A percentile compares a stretch with the other conserved stretches of the same genome.
Conservation (phyloP, 495 filamentous ascomycete species). For the Hypoxylon rickii region DNA sequence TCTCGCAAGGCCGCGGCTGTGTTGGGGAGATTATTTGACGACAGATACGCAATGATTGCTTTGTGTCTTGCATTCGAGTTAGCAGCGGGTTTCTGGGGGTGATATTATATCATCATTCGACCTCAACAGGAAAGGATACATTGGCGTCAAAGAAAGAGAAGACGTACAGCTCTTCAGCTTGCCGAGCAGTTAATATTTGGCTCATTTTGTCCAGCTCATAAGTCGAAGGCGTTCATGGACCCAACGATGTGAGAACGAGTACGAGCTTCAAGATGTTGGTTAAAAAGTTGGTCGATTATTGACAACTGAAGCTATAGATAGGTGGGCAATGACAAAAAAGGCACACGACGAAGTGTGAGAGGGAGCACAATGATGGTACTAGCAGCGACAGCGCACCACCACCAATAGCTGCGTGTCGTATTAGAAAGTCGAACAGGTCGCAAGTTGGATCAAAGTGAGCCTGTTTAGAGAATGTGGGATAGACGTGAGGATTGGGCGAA, state of each 20-base stretch:
- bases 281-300: background rate
- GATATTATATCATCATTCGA: background rate
- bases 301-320: background rate
- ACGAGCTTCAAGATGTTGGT: background rate
- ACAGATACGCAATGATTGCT: slow-evolving; percentile 85
- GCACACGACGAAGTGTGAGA: background rate
- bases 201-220: slow-evolving; percentile 60
- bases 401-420: background rate
- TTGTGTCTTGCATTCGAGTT: slow-evolving; percentile 68
- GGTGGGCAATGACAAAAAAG: slow-evolving; percentile 10
- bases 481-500: background rate
- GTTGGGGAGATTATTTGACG: slow-evolving; percentile 67
- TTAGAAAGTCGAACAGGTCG: background rate
- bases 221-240: slow-evolving; percentile 17
- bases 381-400: background rate
- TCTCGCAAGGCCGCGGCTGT: slow-evolving; percentile 69
- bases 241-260: background rate
- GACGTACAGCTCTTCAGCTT: slow-evolving; percentile 87
- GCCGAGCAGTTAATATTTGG: slow-evolving; percentile 74
- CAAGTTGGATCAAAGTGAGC: background rate
- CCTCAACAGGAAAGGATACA: background rate
- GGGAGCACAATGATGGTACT: slow-evolving; percentile 4
- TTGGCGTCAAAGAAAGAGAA: background rate
- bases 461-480: background rate
- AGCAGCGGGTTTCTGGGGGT: background rate